A percentile compares a stretch with the other conserved stretches of the same genome.
phyloP scores from a whole-genome alignment of 805 yeast species.

The Saitoella complicata region DNA sequence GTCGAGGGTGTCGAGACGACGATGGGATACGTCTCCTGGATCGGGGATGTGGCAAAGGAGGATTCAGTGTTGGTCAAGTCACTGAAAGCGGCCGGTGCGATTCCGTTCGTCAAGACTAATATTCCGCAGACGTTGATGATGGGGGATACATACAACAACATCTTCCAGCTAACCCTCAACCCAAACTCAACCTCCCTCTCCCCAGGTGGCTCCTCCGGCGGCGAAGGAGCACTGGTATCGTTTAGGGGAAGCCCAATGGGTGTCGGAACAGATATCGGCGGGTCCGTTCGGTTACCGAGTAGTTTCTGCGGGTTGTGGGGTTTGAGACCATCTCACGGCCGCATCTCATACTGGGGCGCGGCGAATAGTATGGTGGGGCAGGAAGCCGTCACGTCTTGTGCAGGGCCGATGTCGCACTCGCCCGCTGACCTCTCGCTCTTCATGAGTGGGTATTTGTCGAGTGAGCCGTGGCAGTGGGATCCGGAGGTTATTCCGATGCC shows the following conservation, averaged over 20 bases:
- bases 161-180: slow-evolving; percentile 32
- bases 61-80: slow-evolving; percentile 27
- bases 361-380: slow-evolving; percentile 19
- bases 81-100: slow-evolving; percentile 33
- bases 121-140: slow-evolving; percentile 36
- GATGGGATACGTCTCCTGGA: slow-evolving; percentile 33
- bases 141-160: slow-evolving; percentile 30
- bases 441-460: slow-evolving; percentile 25
- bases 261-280: slow-evolving; percentile 32
- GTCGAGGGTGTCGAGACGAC: slow-evolving; percentile 34
- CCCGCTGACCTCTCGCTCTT: slow-evolving; percentile 35
- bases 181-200: slow-evolving; percentile 30
- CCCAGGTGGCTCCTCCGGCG: slow-evolving; percentile 41
- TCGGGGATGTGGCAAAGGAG: slow-evolving; percentile 22
- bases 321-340: slow-evolving; percentile 27
- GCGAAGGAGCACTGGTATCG: slow-evolving; percentile 34
- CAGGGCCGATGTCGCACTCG: slow-evolving; percentile 37
- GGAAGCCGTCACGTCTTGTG: slow-evolving; percentile 29
- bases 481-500: slow-evolving; percentile 28
- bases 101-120: slow-evolving; percentile 38
- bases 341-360: slow-evolving; percentile 26
- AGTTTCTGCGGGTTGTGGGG: slow-evolving; percentile 34
- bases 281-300: slow-evolving; percentile 35
- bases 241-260: slow-evolving; percentile 35
- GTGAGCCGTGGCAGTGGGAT: slow-evolving; percentile 30